Evolutionary conservation across 2,329 filamentous ascomycete genomes (phyloP).

Genomic region (Knufia petricola): DNA sequence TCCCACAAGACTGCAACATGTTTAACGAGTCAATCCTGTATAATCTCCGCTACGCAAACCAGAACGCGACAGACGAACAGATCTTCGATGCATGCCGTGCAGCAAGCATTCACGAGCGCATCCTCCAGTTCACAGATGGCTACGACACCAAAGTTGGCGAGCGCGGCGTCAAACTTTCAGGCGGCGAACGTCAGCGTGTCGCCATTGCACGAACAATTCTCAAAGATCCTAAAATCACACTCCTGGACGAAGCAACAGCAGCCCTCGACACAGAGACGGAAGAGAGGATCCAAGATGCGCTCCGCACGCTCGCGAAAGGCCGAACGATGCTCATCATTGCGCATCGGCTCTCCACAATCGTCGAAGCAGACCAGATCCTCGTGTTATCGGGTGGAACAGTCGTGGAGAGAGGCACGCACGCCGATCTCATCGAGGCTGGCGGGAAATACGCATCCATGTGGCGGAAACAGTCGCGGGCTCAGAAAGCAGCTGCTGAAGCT

Average conservation of each 20-base stretch:
- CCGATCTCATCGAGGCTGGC: constrained; percentile 56
- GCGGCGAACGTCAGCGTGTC: constrained; percentile 87
- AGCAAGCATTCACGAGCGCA: constrained; percentile 87
- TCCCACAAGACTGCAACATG: constrained; percentile 89
- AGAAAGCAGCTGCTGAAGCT: constrained; percentile 57
- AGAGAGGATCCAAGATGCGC: constrained; percentile 80
- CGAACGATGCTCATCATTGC: constrained; percentile 94
- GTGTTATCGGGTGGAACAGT: constrained; percentile 70
- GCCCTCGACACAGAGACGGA: constrained; percentile 87
- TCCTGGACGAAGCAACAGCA: constrained; percentile 87
- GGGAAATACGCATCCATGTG: constrained; percentile 79
- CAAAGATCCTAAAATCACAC: constrained; percentile 83
- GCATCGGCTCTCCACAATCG: constrained; percentile 77
- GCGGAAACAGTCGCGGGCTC: constrained; percentile 76
- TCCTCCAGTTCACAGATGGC: constrained; percentile 75
- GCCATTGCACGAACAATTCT: constrained; percentile 88
- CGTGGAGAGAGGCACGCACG: constrained; percentile 67
- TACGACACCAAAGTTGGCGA: constrained; percentile 89
- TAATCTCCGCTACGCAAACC: constrained; percentile 83
- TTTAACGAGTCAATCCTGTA: constrained; percentile 96
- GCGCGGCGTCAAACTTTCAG: constrained; percentile 74
- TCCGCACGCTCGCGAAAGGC: constrained; percentile 70
- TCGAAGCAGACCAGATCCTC: constrained; percentile 74
- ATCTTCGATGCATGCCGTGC: constrained; percentile 73
- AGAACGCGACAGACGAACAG: constrained; percentile 67